phyloP scores from a whole-genome alignment of 495 filamentous ascomycete species.

The Podospora sp. region DNA sequence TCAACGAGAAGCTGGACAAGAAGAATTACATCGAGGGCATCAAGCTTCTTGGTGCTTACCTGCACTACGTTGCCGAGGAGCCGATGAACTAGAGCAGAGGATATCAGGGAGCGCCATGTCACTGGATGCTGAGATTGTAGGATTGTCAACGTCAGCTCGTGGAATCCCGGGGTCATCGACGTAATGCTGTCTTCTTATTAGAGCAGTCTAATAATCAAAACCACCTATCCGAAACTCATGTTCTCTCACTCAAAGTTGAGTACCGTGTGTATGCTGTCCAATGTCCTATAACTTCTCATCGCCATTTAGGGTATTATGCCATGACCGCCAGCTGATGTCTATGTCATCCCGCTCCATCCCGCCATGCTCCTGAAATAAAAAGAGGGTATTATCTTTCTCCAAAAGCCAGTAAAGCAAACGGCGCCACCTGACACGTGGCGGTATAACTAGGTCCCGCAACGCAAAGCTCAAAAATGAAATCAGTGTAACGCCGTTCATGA shows the following conservation, averaged over 20 bases:
- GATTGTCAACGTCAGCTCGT: background rate
- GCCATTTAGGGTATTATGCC: background rate
- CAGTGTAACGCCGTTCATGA: background rate
- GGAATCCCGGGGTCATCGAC: background rate
- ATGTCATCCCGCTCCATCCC: background rate
- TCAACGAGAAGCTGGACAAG: conserved; percentile 98
- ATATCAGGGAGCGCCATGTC: too few relatives aligned
- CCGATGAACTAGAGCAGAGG: conserved; percentile 48
- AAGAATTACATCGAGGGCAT: conserved; percentile 98
- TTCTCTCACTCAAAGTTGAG: background rate
- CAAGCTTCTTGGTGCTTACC: conserved; percentile 90
- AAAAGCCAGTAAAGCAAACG: background rate
- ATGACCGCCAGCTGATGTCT: background rate
- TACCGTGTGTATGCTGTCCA: too few relatives aligned
- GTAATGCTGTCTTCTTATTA: conserved; percentile 2
- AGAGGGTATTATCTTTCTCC: conserved; percentile 3
- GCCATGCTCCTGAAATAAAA: background rate
- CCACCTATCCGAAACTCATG: background rate
- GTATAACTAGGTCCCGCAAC: too few relatives aligned
- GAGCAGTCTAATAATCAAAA: conserved; percentile 5
- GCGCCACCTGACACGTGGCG: too few relatives aligned
- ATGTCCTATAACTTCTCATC: background rate
- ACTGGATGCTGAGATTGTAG: background rate
- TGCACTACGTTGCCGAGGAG: conserved; percentile 96
- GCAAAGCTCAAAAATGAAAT: background rate